Evolutionary conservation across 2,329 filamentous ascomycete genomes (phyloP), one percentile per base, ranked within the genome.

Genomic region (Monilinia laxa): DNA sequence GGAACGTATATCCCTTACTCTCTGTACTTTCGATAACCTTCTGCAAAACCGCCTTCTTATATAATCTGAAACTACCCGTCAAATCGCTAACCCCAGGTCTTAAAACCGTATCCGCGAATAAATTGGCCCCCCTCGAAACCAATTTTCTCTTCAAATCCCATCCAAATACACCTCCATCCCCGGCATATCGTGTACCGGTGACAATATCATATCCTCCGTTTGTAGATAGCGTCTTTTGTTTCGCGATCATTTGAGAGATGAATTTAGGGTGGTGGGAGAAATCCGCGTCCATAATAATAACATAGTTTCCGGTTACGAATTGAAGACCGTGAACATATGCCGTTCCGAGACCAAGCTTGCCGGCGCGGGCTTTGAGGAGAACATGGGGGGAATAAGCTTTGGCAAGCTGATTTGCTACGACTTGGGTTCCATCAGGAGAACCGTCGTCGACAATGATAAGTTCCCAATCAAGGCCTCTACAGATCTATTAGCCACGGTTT

Each of bases 211-310:
- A 96, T 82, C 92, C 87, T 71, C 83, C 89, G 66, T 82, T 81
- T 12, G 71, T 74, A 16, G 72, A 47, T 31, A 75, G 68, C 69
- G 78, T 79, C 78, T 87, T 85, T 80, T 98, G 95, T 72, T 88
- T 85, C 68, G 85, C 85, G 75, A 99, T 92, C 92, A 99, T 98
- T 77, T 89, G 84, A 64, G 93, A 89, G 80, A 99, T 97, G 86
- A 98, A 99, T 82, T 98, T 99, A 77, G 95, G 95, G 84, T 99
- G 95, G 82, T 99, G 95, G 74, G 88, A 92, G 85, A 99, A 99
- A 81, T 99, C 95, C 80, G 96, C 95, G 83, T 99, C 95, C 95
- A 99, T 99, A 85, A 99, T 99, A 83, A 99, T 92, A 77, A 99
- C 92, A 77, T 88, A 98, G 85, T 96, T 97, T 75, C 95, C 95